These are phyloP conservation scores for Erucastrum elatum DNA, from an alignment of 345 rosid genomes.

Conservation along the genomic window DNA sequence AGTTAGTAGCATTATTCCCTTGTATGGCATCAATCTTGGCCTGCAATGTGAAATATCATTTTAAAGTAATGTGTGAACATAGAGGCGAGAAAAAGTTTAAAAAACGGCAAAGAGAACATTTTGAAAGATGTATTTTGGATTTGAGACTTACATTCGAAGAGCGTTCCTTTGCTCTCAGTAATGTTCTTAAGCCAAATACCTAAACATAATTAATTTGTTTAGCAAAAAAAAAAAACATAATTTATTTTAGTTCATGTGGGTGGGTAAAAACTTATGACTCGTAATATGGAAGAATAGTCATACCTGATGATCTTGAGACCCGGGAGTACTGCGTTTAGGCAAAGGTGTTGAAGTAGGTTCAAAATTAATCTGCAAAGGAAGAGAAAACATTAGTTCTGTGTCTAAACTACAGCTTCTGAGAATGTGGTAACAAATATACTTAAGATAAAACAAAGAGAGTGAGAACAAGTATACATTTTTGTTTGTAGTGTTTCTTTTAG, in stretches of 20 bases:
- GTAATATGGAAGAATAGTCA: background rate
- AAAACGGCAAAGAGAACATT: background rate
- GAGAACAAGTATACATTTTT: conserved; percentile 15
- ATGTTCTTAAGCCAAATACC: conserved; percentile 30
- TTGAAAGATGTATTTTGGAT: background rate
- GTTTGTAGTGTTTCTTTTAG: conserved; percentile 13
- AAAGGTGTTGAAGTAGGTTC: conserved; percentile 27
- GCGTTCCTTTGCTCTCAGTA: conserved; percentile 30
- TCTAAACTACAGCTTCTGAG: background rate
- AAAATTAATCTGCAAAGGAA: conserved; percentile 19
- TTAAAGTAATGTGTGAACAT: background rate
- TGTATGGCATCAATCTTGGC: conserved; percentile 6
- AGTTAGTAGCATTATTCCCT: conserved; percentile 2
- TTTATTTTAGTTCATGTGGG: background rate
- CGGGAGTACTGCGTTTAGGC: conserved; percentile 4
- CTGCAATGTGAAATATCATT: conserved; percentile 22
- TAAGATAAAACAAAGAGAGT: background rate
- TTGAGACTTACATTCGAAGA: conserved; percentile 25
- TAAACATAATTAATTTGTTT: conserved; percentile 3
- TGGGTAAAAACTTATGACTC: background rate
- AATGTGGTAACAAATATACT: background rate
- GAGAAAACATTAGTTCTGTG: background rate
- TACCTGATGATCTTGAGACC: conserved; percentile 31
- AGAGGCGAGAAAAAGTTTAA: background rate
- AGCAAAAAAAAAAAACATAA: background rate